Evolutionary conservation across 352 stramenopile species (phyloP).

Genomic region (Globisporangium barbulae): DNA sequence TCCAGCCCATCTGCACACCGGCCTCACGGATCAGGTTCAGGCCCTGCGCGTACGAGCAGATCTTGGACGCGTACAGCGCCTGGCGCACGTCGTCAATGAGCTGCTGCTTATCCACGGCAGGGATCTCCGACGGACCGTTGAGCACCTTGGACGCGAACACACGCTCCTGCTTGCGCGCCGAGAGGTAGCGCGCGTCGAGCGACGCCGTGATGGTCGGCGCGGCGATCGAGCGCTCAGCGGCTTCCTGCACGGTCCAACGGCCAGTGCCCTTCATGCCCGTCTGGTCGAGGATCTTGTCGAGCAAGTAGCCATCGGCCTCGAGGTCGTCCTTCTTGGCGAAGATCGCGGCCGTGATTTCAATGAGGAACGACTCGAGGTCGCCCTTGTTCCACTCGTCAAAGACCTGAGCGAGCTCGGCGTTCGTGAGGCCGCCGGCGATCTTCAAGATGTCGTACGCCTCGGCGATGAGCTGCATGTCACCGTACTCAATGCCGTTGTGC

Average conservation of each 20-base stretch:
- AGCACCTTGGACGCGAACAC: slow-evolving; percentile 92
- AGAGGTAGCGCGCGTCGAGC: slow-evolving; percentile 96
- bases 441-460: slow-evolving; percentile 99
- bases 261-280: slow-evolving; percentile 99
- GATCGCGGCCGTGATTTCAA: slow-evolving; percentile 99
- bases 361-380: slow-evolving; percentile 96
- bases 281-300: slow-evolving; percentile 98
- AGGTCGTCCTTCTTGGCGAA: slow-evolving; percentile 97
- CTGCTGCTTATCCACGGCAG: slow-evolving; percentile 91
- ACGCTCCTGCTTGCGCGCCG: slow-evolving; percentile 94
- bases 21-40: slow-evolving; percentile 94
- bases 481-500: slow-evolving; percentile 99
- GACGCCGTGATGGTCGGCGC: slow-evolving; percentile 97
- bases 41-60: slow-evolving; percentile 98
- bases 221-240: slow-evolving; percentile 94
- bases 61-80: slow-evolving; percentile 98
- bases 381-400: slow-evolving; percentile 98
- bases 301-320: slow-evolving; percentile 74
- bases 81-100: slow-evolving; percentile 96
- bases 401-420: slow-evolving; percentile 89
- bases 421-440: slow-evolving; percentile 87
- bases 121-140: slow-evolving; percentile 92
- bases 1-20: slow-evolving; percentile 95
- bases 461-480: slow-evolving; percentile 99
- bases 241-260: slow-evolving; percentile 95